Base-by-base conservation (phyloP, 768 basidiomycete genomes). In the Rhizopogon salebrosus region DNA sequence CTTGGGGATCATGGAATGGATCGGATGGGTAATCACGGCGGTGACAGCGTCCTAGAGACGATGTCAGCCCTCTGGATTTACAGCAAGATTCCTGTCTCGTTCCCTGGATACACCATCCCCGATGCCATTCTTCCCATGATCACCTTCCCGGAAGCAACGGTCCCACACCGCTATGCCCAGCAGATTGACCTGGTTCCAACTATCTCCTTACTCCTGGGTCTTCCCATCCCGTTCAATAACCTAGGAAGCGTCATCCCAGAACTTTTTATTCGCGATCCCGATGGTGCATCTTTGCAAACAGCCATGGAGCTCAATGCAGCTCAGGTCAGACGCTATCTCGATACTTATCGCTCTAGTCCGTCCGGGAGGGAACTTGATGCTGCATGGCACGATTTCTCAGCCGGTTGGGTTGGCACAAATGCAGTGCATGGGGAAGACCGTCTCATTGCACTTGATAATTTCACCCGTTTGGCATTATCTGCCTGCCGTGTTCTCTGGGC, bases 1-100 rank as follows among this genome's bases (percentile, higher is more conserved):
- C 74, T 98, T 1, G 97, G 97, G 1, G 95, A 99, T 64, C 97
- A 98, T 62, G 97, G 97, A 0, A 98, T 99, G 97, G 94, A 98
- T 61, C 75, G 80, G 37, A 79, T 87, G 20, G 97, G 97, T 2
- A 95, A 99, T 60, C 95, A 98, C 59, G 97, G 97, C 0, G 95
- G 97, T 1, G 97, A 98, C 61, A 85, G 87, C 1, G 73, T 75
- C 4, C 78, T 87, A 26, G 95, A 99, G 64, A 92, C 92, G 0
- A 86, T 89, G 10, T 76, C 92, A 1, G 93, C 80, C 0, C 69
- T 95, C 35, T 98, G 95, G 95, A 72, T 98, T 40, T 99, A 97
- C 71, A 89, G 87, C 72, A 95, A 95, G 66, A 79, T 81, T 0
- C 69, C 69, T 0, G 66, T 93, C 31, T 73, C 75, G 10, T 65